Conservation (phyloP, 495 filamentous ascomycete genomes). For the Aspergillus kassunensis region DNA sequence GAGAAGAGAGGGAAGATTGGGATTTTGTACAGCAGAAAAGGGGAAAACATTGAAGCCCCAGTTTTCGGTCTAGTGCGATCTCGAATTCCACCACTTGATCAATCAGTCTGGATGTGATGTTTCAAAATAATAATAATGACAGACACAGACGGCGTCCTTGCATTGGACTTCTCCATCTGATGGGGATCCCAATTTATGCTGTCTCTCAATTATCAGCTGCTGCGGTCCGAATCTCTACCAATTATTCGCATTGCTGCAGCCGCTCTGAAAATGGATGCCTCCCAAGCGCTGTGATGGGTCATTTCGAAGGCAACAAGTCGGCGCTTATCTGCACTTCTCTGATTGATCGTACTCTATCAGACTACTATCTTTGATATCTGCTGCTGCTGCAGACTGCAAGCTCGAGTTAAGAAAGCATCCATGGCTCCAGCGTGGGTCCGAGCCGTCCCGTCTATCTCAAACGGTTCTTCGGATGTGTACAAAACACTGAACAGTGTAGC, state of each 20-base stretch:
- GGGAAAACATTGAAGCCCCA: conserved; percentile 10
- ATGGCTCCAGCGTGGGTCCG: conserved; percentile 13
- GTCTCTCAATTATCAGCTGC: conserved; percentile 5
- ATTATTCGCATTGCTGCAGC: neutral
- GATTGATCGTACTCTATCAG: conserved; percentile 3
- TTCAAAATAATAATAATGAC: conserved; percentile 1
- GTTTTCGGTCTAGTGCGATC: conserved; percentile 13
- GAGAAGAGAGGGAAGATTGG: conserved; percentile 8
- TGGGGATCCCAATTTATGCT: conserved; percentile 7
- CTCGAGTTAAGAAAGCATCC: neutral
- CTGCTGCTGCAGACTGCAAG: neutral
- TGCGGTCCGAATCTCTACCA: neutral
- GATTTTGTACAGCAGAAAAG: conserved; percentile 22
- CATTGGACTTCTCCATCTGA: neutral
- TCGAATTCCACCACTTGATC: conserved; percentile 2
- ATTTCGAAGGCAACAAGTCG: neutral
- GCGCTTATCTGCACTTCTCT: conserved; percentile 4
- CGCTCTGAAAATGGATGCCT: neutral
- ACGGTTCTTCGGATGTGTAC: neutral
- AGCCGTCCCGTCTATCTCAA: conserved; percentile 10
- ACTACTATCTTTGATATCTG: neutral
- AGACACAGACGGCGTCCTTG: neutral
- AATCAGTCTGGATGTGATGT: neutral
- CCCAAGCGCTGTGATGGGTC: conserved; percentile 8
- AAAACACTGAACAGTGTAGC: no score